A percentile compares a stretch with the other conserved stretches of the same genome.
phyloP scores from a whole-genome alignment of 345 rosid species.

The Salix purpurea region DNA sequence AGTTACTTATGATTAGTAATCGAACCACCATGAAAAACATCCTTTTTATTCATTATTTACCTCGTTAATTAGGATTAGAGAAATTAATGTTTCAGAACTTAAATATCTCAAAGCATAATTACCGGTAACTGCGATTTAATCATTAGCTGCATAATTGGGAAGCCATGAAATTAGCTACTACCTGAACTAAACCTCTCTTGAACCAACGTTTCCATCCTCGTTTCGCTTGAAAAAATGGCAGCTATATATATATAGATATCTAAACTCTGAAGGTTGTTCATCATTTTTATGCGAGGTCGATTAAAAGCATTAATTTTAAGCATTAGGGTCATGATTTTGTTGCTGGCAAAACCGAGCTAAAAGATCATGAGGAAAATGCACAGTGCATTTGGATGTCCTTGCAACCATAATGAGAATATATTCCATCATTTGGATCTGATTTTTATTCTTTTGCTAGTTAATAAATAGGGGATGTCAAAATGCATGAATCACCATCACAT shows the following conservation, averaged over 20 bases:
- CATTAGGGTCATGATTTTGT: background rate
- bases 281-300: background rate
- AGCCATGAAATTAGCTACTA: background rate
- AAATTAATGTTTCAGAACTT: no score
- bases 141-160: background rate
- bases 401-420: background rate
- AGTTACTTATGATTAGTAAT: no score
- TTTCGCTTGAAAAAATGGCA: background rate
- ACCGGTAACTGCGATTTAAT: no score
- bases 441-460: background rate
- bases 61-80: background rate
- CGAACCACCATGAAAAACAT: background rate
- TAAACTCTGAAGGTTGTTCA: background rate
- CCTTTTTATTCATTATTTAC: background rate
- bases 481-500: background rate
- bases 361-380: background rate
- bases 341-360: background rate
- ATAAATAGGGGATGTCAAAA: constrained; percentile 6
- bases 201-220: background rate
- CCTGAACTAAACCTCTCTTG: background rate
- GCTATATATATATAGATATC: background rate
- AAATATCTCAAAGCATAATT: no score
- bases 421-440: background rate
- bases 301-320: background rate
- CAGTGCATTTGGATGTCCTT: background rate